These are phyloP conservation scores for Wickerhamiella nectarea DNA, from an alignment of 805 yeast genomes.

Conservation along the genomic window DNA sequence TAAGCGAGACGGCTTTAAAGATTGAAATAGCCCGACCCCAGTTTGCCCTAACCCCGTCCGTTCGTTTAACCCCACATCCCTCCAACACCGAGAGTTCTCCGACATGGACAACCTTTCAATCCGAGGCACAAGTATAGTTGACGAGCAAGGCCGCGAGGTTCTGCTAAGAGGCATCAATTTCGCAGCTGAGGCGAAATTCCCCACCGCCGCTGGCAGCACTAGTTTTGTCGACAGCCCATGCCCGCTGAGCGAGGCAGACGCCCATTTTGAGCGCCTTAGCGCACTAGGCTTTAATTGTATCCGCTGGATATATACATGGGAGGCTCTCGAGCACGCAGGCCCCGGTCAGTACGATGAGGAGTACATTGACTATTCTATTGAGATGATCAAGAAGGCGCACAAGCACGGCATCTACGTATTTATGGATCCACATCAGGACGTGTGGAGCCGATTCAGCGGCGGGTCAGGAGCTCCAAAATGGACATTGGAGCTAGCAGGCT, in stretches of 20 bases:
- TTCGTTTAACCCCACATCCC: conserved; percentile 1
- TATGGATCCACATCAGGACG: conserved; percentile 86
- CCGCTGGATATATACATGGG: conserved; percentile 79
- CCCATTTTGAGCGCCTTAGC: conserved; percentile 55
- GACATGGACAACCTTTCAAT: neutral
- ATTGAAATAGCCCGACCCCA: too few relatives aligned
- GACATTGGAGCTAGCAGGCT: conserved; percentile 85
- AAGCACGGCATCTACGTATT: conserved; percentile 61
- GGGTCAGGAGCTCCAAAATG: conserved; percentile 92
- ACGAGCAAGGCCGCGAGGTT: conserved; percentile 41
- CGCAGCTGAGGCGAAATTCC: conserved; percentile 62
- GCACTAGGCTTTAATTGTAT: conserved; percentile 71
- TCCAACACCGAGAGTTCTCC: neutral
- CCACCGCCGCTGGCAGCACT: conserved; percentile 32
- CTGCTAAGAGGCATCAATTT: conserved; percentile 67
- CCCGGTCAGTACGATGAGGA: conserved; percentile 73
- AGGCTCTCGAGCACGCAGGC: conserved; percentile 75
- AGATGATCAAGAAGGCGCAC: conserved; percentile 39
- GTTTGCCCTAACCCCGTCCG: neutral
- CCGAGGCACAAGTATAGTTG: conserved; percentile 15
- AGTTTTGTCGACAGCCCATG: conserved; percentile 73
- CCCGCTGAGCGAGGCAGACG: conserved; percentile 55
- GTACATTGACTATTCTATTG: conserved; percentile 55
- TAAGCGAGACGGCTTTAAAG: too few relatives aligned
- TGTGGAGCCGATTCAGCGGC: conserved; percentile 82